Percentiles rank a stretch among this genome's conserved stretches.
Evolutionary conservation across 2,329 filamentous ascomycete genomes (phyloP).

Genomic region (Paracamarosporium sp.): DNA sequence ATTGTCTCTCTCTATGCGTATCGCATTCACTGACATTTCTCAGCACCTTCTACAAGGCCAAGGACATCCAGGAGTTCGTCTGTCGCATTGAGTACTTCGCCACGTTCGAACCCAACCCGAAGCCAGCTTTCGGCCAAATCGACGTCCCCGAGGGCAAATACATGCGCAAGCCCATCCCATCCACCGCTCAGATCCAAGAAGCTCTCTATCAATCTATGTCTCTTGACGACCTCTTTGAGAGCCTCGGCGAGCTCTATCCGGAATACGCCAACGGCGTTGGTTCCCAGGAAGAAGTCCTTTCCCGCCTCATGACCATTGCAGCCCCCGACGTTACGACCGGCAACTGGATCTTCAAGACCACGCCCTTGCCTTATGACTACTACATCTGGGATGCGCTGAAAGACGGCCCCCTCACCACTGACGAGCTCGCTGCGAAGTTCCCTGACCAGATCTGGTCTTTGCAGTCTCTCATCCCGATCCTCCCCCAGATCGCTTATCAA

Average conservation of each 20-base stretch:
- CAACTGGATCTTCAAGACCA: background rate
- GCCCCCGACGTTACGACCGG: background rate
- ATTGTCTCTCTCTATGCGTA: no score
- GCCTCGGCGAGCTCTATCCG: background rate
- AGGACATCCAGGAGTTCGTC: background rate
- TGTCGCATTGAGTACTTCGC: conserved; percentile 1
- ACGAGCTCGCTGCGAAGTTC: background rate
- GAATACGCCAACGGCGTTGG: conserved; percentile 2
- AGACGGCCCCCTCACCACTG: background rate
- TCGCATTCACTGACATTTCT: no score
- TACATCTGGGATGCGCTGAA: background rate
- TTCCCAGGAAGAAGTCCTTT: background rate
- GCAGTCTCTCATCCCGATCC: background rate
- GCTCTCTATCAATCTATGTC: background rate
- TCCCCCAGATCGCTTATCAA: background rate
- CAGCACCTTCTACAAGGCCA: background rate
- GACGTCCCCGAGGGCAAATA: background rate
- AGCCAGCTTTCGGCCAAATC: background rate
- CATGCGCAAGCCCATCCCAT: conserved; percentile 1
- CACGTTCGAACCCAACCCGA: background rate
- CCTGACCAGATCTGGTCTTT: background rate
- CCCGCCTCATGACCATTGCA: background rate
- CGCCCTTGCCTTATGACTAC: background rate
- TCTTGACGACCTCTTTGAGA: background rate
- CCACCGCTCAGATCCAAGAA: background rate